Conservation (phyloP, 257 asterid species). For the Solanum paucissectum region DNA sequence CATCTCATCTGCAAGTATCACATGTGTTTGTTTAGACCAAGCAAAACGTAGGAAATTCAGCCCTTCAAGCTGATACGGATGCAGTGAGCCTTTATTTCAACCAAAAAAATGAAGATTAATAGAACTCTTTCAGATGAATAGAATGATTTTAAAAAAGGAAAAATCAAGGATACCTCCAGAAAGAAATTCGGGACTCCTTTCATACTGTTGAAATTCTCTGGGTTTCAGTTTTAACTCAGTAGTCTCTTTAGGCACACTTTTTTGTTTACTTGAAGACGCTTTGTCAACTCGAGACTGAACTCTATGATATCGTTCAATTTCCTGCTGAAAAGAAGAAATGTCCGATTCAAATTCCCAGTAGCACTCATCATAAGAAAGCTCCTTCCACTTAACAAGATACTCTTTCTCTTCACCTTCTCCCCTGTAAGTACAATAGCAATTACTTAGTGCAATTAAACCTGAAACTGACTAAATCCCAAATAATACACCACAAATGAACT, state of each 20-base stretch:
- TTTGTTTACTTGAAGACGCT: constrained; percentile 34
- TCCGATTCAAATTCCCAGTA: constrained; percentile 87
- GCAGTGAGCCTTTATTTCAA: constrained; percentile 60
- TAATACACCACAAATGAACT: background rate
- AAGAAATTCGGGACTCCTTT: constrained; percentile 82
- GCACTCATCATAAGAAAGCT: constrained; percentile 92
- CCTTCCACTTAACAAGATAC: constrained; percentile 97
- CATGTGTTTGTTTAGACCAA: constrained; percentile 93
- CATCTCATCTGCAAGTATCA: constrained; percentile 99
- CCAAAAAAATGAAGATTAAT: background rate
- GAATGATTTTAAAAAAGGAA: background rate
- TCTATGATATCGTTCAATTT: constrained; percentile 60
- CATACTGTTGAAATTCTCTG: constrained; percentile 85
- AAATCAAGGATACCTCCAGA: constrained; percentile 54
- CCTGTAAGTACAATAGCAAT: constrained; percentile 16
- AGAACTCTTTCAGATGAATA: background rate
- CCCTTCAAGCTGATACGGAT: constrained; percentile 99
- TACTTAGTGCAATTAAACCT: background rate
- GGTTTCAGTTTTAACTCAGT: constrained; percentile 53
- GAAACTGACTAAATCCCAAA: background rate
- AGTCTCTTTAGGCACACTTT: constrained; percentile 40
- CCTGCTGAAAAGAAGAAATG: constrained; percentile 67
- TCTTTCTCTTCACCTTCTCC: constrained; percentile 62
- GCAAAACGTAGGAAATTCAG: constrained; percentile 90
- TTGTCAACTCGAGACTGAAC: constrained; percentile 38